Percentiles rank a stretch among this genome's conserved stretches.
Evolutionary conservation across 768 basidiomycete species (phyloP).

Genomic region (Lactarius sanguifluus): DNA sequence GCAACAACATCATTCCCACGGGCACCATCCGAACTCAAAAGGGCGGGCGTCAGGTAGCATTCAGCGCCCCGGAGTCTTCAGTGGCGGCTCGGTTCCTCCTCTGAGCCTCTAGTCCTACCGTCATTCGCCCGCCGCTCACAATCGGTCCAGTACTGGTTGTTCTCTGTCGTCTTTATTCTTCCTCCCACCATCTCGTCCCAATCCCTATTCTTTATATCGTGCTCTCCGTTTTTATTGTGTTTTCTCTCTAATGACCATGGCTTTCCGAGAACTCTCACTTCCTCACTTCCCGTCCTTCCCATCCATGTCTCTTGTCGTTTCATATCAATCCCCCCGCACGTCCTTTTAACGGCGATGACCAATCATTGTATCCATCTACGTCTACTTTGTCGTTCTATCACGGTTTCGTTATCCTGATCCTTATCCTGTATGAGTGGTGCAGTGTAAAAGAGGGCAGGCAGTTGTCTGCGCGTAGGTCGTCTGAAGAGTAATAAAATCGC

Average conservation of each 20-base stretch:
- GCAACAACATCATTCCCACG: slow-evolving; percentile 53
- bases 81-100: slow-evolving; percentile 29
- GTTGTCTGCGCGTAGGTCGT: slow-evolving; percentile 15
- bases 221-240: background rate
- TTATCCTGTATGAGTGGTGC: slow-evolving; percentile 22
- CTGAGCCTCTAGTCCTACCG: slow-evolving; percentile 25
- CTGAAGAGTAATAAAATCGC: slow-evolving; percentile 11
- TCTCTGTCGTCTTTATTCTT: background rate
- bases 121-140: background rate
- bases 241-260: background rate
- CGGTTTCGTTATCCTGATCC: slow-evolving; percentile 14
- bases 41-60: slow-evolving; percentile 52
- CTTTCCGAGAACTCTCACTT: slow-evolving; percentile 1
- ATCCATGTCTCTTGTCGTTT: slow-evolving; percentile 15
- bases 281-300: slow-evolving; percentile 1
- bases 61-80: slow-evolving; percentile 45
- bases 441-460: slow-evolving; percentile 21
- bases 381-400: slow-evolving; percentile 15
- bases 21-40: slow-evolving; percentile 67
- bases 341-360: slow-evolving; percentile 10
- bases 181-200: background rate
- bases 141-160: slow-evolving; percentile 11
- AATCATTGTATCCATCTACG: slow-evolving; percentile 21
- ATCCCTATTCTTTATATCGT: background rate
- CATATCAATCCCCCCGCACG: slow-evolving; percentile 6